A percentile compares a stretch with the other conserved stretches of the same genome.
These are phyloP conservation scores for Picochlorum sp. DNA, from an alignment of 139 green algal genomes.

Conservation along the genomic window DNA sequence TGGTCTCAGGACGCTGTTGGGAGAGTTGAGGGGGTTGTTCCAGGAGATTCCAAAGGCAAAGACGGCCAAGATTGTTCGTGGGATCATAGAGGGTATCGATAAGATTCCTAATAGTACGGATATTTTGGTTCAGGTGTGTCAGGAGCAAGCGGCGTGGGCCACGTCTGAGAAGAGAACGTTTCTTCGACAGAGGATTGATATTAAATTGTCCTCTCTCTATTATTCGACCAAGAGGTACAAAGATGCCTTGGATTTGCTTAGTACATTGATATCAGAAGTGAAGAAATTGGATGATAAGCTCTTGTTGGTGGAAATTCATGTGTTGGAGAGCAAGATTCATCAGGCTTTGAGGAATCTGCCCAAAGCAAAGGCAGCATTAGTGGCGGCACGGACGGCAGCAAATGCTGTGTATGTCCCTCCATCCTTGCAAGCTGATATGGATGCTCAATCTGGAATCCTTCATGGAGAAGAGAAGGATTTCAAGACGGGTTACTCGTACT, in stretches of 20 bases:
- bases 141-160: slow-evolving; percentile 89
- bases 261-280: slow-evolving; percentile 83
- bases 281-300: slow-evolving; percentile 98
- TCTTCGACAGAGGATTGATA: slow-evolving; percentile 91
- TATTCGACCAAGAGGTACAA: slow-evolving; percentile 73
- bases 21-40: slow-evolving; percentile 82
- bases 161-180: slow-evolving; percentile 93
- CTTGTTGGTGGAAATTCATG: slow-evolving; percentile 95
- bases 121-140: slow-evolving; percentile 89
- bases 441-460: slow-evolving; percentile 87
- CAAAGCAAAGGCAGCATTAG: slow-evolving; percentile 88
- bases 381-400: slow-evolving; percentile 85
- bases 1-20: slow-evolving; percentile 65
- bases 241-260: slow-evolving; percentile 67
- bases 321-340: slow-evolving; percentile 88
- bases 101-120: slow-evolving; percentile 76
- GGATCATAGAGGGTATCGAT: slow-evolving; percentile 86
- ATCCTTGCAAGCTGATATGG: slow-evolving; percentile 71
- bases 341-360: slow-evolving; percentile 84
- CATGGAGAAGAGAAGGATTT: slow-evolving; percentile 95
- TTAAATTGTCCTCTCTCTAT: slow-evolving; percentile 70
- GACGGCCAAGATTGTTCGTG: slow-evolving; percentile 95
- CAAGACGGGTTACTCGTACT: slow-evolving; percentile 98
- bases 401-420: slow-evolving; percentile 96
- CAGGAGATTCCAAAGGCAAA: slow-evolving; percentile 90